Base-by-base conservation (phyloP, 1,139 yeast species). In the Pichia cactophila region DNA sequence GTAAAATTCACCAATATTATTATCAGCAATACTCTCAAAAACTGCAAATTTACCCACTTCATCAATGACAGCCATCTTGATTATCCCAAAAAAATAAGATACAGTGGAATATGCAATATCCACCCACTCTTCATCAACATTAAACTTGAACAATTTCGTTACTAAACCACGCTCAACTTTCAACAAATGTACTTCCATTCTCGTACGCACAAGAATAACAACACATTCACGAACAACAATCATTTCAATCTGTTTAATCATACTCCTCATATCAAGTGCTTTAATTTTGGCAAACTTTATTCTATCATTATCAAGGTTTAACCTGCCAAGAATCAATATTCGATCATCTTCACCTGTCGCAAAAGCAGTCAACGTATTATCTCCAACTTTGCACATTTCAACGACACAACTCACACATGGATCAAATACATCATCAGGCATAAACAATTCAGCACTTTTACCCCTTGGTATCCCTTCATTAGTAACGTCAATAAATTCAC, bases 31-130 rank as follows among this genome's bases (percentile, higher is more conserved):
- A 8, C 47, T n/a, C n/a, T 57, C 57, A 61, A 74, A 75, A 2
- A 74, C 50, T 1, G 69, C 68, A 68, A 81, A 74, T 48, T 74
- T 72, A 0, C 89, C 88, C 35, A 69, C 67, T 0, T 68, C 57
- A 59, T 83, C 88, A 12, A 80, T 63, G 1, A 73, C 60, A 0
- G 73, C 75, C 52, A 82, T 65, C 43, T 62, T 67, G 4, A 61
- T 54, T 16, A 35, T 14, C 4, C 23, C 11, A 12, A 57, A 54
- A 23, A 45, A 23, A 33, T 42, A 20, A 6, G 40, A 31, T 11
- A 64, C 64, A 35, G 16, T 44, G 3, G 44, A 23, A 44, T 55
- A 47, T 11, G 61, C 51, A 42, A 58, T 48, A 2, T 38, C 31
- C 5, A 47, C 41, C 55, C 54, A 53, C 10, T 17, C 43, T 7